Base-by-base conservation (phyloP, 331 rosid species). In the Phaseolus coccineus region DNA sequence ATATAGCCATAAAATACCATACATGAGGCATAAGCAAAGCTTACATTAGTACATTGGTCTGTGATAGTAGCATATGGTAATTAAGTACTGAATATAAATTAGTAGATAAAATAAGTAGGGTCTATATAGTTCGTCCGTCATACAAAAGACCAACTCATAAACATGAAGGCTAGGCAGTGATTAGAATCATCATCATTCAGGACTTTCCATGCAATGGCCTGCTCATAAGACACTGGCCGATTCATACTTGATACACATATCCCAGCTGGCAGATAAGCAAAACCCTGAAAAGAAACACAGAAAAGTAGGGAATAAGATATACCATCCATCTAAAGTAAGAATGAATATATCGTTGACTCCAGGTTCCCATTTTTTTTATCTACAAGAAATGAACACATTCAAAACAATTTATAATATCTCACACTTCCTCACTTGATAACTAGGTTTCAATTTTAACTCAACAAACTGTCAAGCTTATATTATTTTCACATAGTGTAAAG, bases 111-210 rank as follows among this genome's bases (percentile, higher is more conserved):
- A 77, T 77, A 70, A 4, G 66, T 71, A 59, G 73, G 24, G 19
- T 24, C 19, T 63, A n/a, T 42, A 35, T 71, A 52, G 72, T 88
- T 48, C 50, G 10, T 0, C 51, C 76, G 39, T 93, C 87, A 91
- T 83, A 90, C 86, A 74, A 95, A 95, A 72, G 99, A 93, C 99
- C 99, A 95, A 86, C 90, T 95, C 64, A 91, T 56, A 83, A 95
- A 95, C 99, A 91, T 88, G 85, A 95, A 87, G 5, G 98, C 97
- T 70, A 95, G 81, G 81, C 97, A 95, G 84, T 95, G 98, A 84
- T 90, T 90, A 44, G 97, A 87, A 64, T 95, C 97, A 16, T 95
- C 97, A 3, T 95, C 99, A 31, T 89, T 82, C 2, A 91, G 88
- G 78, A 95, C 98, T 84, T 95, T 93, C 99, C 99, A 95, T 0